Evolutionary conservation across 768 basidiomycete genomes (phyloP).

Genomic region (Xerocomellus chrysenteron): DNA sequence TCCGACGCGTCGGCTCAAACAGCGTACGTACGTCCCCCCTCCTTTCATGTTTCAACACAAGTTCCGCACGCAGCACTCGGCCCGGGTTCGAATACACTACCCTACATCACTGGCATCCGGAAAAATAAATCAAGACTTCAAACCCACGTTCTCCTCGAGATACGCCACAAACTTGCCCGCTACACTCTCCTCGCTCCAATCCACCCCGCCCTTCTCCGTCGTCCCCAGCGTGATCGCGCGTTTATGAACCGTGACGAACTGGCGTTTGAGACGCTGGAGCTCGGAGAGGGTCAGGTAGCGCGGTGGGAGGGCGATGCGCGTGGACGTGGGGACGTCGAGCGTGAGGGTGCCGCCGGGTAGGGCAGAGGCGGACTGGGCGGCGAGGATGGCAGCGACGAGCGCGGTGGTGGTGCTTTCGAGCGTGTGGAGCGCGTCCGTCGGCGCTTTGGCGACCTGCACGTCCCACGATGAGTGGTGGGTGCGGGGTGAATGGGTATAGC

Average conservation of each 20-base stretch:
- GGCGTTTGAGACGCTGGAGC: slow-evolving; percentile 85
- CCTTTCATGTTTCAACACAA: too few species aligned
- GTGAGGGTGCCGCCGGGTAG: slow-evolving; percentile 42
- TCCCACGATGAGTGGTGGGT: too few species aligned
- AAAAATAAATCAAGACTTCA: slow-evolving; percentile 34
- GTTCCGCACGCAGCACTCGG: too few species aligned
- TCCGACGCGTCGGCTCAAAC: too few species aligned
- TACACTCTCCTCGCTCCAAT: slow-evolving; percentile 74
- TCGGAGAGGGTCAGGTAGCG: slow-evolving; percentile 81
- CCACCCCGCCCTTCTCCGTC: slow-evolving; percentile 71
- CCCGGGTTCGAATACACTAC: too few species aligned
- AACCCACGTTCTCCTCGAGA: slow-evolving; percentile 61
- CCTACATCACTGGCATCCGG: too few species aligned
- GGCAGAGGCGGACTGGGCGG: slow-evolving; percentile 55
- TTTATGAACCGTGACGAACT: slow-evolving; percentile 88
- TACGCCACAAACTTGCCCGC: slow-evolving; percentile 69
- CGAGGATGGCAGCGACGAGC: slow-evolving; percentile 70
- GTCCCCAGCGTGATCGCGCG: slow-evolving; percentile 84
- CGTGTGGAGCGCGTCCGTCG: slow-evolving; percentile 81
- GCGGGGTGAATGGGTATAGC: too few species aligned
- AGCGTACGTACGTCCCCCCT: too few species aligned
- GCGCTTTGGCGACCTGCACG: slow-evolving; percentile 71
- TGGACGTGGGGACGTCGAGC: slow-evolving; percentile 38
- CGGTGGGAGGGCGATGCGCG: slow-evolving; percentile 59
- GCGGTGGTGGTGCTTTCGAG: slow-evolving; percentile 77